Base-by-base conservation (phyloP, 768 basidiomycete genomes). In the Ephemerocybe angulata region DNA sequence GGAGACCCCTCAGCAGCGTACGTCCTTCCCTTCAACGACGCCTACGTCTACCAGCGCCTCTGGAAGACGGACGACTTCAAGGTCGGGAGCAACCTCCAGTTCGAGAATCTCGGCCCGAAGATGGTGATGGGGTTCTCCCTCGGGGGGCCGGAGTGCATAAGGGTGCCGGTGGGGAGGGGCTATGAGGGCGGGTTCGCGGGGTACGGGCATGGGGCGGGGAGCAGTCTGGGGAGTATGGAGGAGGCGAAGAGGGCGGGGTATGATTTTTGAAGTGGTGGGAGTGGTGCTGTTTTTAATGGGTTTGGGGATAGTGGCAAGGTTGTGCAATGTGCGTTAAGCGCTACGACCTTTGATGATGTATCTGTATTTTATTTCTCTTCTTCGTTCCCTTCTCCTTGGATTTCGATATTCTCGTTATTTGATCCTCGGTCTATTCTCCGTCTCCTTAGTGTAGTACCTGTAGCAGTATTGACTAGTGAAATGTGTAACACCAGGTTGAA, bases 41-140 rank as follows among this genome's bases (percentile, higher is more conserved):
- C 82, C 2, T 81, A 77, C 62, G 67, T 83, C 54, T 87, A 81
- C 66, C 84, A 86, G 60, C 81, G 85, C 19, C 71, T 88, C 63
- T 87, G 81, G 79, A 85, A 85, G 66, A 73, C 72, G 21, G 85
- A 87, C 61, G 67, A 71, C 15, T 82, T 87, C 65, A 85, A 83
- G 62, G 62, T 88, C 15, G 85, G 86, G 17, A 74, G 75, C 0
- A 66, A 73, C 27, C 77, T 87, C 29, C 74, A 81, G 56, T 87
- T 87, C 55, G 75, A 75, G 7, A 66, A 76, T 0, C 63, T 84
- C 40, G 76, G 81, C 4, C 62, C 62, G 31, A 80, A 75, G 60
- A 69, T 84, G 63, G 64, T 82, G 17, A 79, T 85, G 70, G 85
- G 75, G 10, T 73, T 77, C 55, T 53, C 72, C 8, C 62, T 63